These are phyloP conservation scores for Ustulina deusta DNA, from an alignment of 2,329 filamentous ascomycete species.

Conservation along the genomic window DNA sequence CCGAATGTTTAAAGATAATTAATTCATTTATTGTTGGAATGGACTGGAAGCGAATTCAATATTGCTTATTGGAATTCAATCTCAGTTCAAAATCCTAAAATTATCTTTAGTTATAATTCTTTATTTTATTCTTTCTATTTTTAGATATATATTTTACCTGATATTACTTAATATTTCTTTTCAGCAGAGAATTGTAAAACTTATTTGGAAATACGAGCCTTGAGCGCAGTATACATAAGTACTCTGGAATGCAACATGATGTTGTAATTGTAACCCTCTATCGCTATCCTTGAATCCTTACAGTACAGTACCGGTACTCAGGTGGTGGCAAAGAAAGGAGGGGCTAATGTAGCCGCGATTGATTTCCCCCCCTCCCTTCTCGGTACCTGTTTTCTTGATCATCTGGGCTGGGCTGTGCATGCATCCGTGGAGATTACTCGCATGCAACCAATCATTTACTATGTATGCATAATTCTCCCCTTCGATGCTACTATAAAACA, in stretches of 20 bases:
- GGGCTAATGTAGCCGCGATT: background rate
- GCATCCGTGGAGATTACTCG: background rate
- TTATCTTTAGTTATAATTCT: background rate
- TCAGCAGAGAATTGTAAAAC: background rate
- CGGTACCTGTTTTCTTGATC: background rate
- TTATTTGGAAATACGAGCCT: background rate
- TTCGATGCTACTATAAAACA: too few relatives aligned
- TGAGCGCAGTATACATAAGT: background rate
- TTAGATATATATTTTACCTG: too few relatives aligned
- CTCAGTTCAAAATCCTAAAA: background rate
- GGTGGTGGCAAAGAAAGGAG: background rate
- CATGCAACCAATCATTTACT: background rate
- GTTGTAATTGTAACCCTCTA: background rate
- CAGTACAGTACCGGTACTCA: background rate
- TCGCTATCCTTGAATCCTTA: background rate
- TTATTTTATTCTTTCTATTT: background rate
- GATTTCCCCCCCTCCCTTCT: background rate
- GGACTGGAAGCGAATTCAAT: background rate
- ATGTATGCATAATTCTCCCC: background rate
- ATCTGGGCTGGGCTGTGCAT: background rate
- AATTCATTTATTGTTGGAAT: background rate
- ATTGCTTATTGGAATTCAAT: conserved; percentile 1
- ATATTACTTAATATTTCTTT: too few relatives aligned
- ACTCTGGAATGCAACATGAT: background rate
- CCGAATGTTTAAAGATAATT: background rate